Percentiles rank a stretch among this genome's conserved stretches.
Conservation (phyloP, 768 basidiomycete species). For the Termitomyces sp. region DNA sequence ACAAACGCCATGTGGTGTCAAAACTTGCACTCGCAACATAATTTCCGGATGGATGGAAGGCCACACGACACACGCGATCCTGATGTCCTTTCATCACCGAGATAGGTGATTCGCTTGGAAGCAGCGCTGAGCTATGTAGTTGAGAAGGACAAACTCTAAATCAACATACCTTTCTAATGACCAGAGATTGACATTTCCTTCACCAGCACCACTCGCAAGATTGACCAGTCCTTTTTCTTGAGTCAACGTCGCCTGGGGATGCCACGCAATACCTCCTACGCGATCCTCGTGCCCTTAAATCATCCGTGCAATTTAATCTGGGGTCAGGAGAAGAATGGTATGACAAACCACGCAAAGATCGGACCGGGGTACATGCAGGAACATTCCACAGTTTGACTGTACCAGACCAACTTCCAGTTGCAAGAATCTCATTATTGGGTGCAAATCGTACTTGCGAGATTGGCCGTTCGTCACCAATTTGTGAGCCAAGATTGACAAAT, state of each 20-base stretch:
- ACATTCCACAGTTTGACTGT: constrained; percentile 94
- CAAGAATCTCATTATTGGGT: constrained; percentile 82
- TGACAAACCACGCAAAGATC: constrained; percentile 60
- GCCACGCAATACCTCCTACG: constrained; percentile 96
- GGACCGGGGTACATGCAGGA: constrained; percentile 78
- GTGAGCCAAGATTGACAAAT: constrained; percentile 90
- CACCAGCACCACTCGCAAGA: constrained; percentile 87
- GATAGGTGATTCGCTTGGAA: constrained; percentile 73
- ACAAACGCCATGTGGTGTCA: constrained; percentile 95
- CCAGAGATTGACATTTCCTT: constrained; percentile 85
- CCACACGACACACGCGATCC: constrained; percentile 87
- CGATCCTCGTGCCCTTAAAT: constrained; percentile 77
- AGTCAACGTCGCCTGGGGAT: constrained; percentile 83
- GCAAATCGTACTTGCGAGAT: constrained; percentile 92
- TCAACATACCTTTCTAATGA: constrained; percentile 68
- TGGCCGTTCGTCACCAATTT: constrained; percentile 96
- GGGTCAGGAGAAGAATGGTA: not conserved
- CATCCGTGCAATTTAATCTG: not conserved
- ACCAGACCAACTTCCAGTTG: constrained; percentile 96
- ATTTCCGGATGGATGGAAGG: constrained; percentile 93
- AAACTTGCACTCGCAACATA: constrained; percentile 95
- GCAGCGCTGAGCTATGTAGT: not conserved
- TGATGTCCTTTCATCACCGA: constrained; percentile 84
- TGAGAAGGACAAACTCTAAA: not conserved
- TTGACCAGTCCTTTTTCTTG: constrained; percentile 64